Conservation (phyloP, 257 asterid genomes). For the Nicotiana knightiana region DNA sequence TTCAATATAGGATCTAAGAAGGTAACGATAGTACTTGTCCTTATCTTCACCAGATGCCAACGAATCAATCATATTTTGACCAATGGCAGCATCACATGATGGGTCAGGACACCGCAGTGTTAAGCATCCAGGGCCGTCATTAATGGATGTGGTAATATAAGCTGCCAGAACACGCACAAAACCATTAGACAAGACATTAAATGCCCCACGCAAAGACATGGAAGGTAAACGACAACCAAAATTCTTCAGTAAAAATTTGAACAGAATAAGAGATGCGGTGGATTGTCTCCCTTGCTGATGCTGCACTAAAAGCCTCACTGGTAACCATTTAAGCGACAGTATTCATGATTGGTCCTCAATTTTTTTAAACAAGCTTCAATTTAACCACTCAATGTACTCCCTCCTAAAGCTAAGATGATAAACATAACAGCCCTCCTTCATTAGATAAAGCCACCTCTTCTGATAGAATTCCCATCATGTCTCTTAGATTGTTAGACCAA, state of each 20-base stretch:
- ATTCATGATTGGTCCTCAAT: neutral
- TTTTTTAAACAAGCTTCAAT: no score
- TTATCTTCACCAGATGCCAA: conserved; percentile 58
- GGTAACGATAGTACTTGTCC: conserved; percentile 74
- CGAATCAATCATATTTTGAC: conserved; percentile 66
- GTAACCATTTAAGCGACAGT: neutral
- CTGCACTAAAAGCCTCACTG: neutral
- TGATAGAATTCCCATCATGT: no score
- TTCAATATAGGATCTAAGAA: conserved; percentile 85
- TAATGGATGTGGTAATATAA: conserved; percentile 74
- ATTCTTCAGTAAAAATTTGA: neutral
- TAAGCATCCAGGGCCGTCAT: conserved; percentile 95
- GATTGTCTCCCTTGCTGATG: neutral
- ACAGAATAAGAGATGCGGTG: neutral
- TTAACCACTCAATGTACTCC: no score
- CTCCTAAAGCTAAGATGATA: no score
- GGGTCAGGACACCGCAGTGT: conserved; percentile 85
- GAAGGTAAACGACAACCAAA: neutral
- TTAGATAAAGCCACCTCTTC: no score
- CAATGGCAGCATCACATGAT: conserved; percentile 74
- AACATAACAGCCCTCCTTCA: no score
- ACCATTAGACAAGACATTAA: neutral
- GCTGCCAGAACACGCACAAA: conserved; percentile 38
- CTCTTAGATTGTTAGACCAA: no score
- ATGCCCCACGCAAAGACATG: neutral